These are phyloP conservation scores for Lentinula sp. DNA, from an alignment of 768 basidiomycete genomes.

Conservation along the genomic window DNA sequence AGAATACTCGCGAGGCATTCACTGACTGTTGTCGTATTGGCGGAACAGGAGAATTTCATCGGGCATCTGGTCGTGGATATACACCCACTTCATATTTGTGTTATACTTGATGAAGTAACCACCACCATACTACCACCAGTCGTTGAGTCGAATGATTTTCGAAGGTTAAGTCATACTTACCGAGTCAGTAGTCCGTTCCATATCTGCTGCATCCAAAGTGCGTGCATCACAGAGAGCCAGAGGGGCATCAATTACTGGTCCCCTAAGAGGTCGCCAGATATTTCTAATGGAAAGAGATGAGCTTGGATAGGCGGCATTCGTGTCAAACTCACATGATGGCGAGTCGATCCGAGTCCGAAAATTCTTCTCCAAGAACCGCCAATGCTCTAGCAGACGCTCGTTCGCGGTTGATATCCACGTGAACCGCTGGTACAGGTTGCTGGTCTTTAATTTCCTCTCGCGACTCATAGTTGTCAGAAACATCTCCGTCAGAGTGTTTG, in stretches of 20 bases:
- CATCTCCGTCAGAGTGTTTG: not conserved
- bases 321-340: constrained; percentile 2
- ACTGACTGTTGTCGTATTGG: constrained; percentile 6
- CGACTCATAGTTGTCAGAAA: not conserved
- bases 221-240: constrained; percentile 6
- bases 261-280: constrained; percentile 6
- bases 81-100: constrained; percentile 6
- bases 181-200: constrained; percentile 5
- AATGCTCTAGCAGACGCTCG: not conserved
- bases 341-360: not conserved
- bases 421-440: constrained; percentile 7
- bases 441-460: not conserved
- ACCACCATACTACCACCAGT: constrained; percentile 2
- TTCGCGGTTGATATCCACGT: constrained; percentile 7
- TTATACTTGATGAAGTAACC: constrained; percentile 7
- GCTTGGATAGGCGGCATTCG: not conserved
- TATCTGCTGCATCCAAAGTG: constrained; percentile 4
- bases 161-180: not conserved
- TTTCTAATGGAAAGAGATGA: not conserved
- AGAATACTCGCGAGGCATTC: no score
- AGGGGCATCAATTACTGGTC: constrained; percentile 6
- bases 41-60: constrained; percentile 7
- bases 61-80: constrained; percentile 6
- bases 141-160: no score
- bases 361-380: constrained; percentile 2